Base-by-base conservation (phyloP, 108 stramenopile species). In the Fistulifera pelliculosa region DNA sequence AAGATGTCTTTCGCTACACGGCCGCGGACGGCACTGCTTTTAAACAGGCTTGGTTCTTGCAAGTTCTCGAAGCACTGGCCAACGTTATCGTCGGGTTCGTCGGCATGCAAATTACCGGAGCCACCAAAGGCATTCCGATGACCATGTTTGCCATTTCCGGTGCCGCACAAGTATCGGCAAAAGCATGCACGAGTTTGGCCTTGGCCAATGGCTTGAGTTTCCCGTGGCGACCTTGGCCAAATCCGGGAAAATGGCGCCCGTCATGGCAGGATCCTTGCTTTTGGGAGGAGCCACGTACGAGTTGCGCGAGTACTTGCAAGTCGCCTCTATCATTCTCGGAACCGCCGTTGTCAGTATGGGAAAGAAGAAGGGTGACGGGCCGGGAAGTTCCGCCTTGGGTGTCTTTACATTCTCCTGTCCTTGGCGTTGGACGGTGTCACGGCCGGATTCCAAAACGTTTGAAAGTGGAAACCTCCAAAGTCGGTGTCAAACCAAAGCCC, bases 211-310 rank as follows among this genome's bases (percentile, higher is more conserved):
- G 94, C 23, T 59, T 91, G 41, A 69, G 70, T 22, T 94, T 94
- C 62, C 90, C 15, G 81, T 94, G 21, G 90, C 89, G 1, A 94
- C 87, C 7, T 60, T 94, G 17, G 94, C 90, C 23, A 94, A 94
- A 59, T 76, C 71, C 38, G 94, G 87, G n/a, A 94, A 94, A 54
- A 92, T 92, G 94, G 94, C 90, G 15, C 94, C 94, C 16, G 94
- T 94, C 54, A 94, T 94, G 94, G 59, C 81, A 21, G 94, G 94
- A 17, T 83, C 83, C 4, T 58, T 94, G 51, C 22, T 91, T 15
- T 60, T 94, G 47, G 90, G 94, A 42, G 94, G 94, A n/a, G 90
- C 94, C 4, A 62, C 66, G 15, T 94, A 94, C 66, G 62, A 66
- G 14, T 2, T 83, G 25, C 68, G 94, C 35, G 90, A 94, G 60